Conservation (phyloP, 192 early-diverging fungal species). For the Coemansia umbellata region DNA sequence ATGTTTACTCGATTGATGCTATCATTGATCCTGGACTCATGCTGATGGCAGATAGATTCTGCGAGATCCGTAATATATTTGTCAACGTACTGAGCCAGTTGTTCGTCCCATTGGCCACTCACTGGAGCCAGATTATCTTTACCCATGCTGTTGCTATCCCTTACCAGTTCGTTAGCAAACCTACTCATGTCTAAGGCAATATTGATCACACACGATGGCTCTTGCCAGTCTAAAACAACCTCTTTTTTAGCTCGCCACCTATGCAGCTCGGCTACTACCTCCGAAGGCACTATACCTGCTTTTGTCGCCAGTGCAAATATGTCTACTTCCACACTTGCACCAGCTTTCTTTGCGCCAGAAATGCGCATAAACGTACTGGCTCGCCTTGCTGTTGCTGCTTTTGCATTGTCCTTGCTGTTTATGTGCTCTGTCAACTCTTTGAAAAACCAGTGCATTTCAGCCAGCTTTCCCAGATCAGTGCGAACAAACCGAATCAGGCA, state of each 20-base stretch:
- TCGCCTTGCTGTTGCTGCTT: neutral
- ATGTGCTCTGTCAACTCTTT: constrained; percentile 12
- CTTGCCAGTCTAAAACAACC: constrained; percentile 37
- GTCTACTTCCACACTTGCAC: constrained; percentile 8
- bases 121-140: neutral
- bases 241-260: constrained; percentile 43
- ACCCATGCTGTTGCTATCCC: neutral
- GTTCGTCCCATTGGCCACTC: constrained; percentile 11
- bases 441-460: constrained; percentile 22
- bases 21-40: constrained; percentile 23
- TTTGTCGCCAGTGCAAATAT: constrained; percentile 26
- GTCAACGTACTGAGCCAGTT: constrained; percentile 22
- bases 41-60: constrained; percentile 12
- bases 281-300: constrained; percentile 6
- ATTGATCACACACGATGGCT: constrained; percentile 33
- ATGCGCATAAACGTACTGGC: neutral
- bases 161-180: constrained; percentile 1
- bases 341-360: constrained; percentile 4
- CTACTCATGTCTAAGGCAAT: constrained; percentile 23
- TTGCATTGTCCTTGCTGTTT: neutral
- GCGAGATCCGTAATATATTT: constrained; percentile 21
- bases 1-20: constrained; percentile 15
- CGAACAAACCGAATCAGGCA: constrained; percentile 30
- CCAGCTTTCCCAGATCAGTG: constrained; percentile 27
- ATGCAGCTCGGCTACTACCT: constrained; percentile 31